These are phyloP conservation scores for Ogataea paraovalis DNA, from an alignment of 805 yeast genomes.

Conservation along the genomic window DNA sequence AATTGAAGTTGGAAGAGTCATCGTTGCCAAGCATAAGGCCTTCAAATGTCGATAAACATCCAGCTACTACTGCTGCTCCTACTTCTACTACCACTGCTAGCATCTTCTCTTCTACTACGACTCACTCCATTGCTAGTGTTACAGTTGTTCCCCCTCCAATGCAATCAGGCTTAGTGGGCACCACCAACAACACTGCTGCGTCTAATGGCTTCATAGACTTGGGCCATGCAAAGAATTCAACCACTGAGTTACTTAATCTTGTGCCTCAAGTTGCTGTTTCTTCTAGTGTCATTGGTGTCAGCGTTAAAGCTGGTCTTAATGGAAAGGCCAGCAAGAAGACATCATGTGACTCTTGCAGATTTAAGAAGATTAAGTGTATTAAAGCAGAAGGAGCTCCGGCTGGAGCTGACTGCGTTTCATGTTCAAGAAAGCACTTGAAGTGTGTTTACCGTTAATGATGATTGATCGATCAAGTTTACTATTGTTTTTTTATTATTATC, in stretches of 20 bases:
- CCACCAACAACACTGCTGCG: neutral
- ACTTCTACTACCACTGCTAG: too few species aligned
- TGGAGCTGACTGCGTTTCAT: conserved; percentile 24
- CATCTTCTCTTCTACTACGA: too few species aligned
- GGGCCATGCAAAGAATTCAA: neutral
- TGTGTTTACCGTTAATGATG: conserved; percentile 19
- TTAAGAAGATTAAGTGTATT: conserved; percentile 33
- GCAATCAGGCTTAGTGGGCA: neutral
- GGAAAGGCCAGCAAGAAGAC: conserved; percentile 29
- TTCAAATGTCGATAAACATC: neutral
- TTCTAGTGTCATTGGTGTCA: neutral
- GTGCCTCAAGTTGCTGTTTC: neutral
- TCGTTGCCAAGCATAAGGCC: neutral
- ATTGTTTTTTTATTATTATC: neutral
- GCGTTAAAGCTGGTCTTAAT: conserved; percentile 1
- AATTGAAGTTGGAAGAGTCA: neutral
- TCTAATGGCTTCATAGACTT: neutral
- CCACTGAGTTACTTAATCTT: neutral
- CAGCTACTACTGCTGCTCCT: neutral
- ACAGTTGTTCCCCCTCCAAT: neutral
- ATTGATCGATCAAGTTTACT: neutral
- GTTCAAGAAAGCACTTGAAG: conserved; percentile 27
- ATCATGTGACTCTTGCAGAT: conserved; percentile 31
- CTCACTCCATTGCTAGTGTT: neutral
- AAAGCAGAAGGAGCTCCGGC: conserved; percentile 22